phyloP scores from a whole-genome alignment of 176 grass and related monocot species.

The Oryza glumipatula region DNA sequence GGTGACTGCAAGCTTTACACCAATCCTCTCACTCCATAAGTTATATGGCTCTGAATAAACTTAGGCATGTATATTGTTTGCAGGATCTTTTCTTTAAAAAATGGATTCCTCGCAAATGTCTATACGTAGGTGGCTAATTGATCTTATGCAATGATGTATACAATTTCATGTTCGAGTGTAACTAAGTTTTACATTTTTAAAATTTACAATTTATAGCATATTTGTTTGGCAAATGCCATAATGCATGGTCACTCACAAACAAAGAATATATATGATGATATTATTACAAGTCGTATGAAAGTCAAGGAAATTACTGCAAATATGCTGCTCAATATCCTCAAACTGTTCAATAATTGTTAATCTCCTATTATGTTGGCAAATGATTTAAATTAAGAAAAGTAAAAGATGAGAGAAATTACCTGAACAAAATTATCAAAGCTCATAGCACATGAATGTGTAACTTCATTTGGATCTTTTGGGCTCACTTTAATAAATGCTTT shows the following conservation, averaged over 20 bases:
- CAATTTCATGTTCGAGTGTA: neutral
- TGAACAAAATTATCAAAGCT: conserved; percentile 92
- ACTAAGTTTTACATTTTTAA: neutral
- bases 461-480: conserved; percentile 72
- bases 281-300: conserved; percentile 7
- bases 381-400: conserved; percentile 22
- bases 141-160: neutral
- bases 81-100: neutral
- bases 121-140: neutral
- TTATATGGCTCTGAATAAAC: neutral
- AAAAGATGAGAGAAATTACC: conserved; percentile 51
- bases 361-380: conserved; percentile 11
- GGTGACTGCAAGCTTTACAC: neutral
- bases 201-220: neutral
- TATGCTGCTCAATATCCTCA: neutral
- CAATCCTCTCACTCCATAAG: neutral
- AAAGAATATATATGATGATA: conserved; percentile 33
- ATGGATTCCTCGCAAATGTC: neutral
- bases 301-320: conserved; percentile 29
- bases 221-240: neutral
- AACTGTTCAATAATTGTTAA: conserved; percentile 25
- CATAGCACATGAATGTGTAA: conserved; percentile 82
- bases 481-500: conserved; percentile 80
- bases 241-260: neutral
- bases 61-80: neutral